phyloP scores from a whole-genome alignment of 2,329 filamentous ascomycete genomes.

The Aspergillus versicolor region DNA sequence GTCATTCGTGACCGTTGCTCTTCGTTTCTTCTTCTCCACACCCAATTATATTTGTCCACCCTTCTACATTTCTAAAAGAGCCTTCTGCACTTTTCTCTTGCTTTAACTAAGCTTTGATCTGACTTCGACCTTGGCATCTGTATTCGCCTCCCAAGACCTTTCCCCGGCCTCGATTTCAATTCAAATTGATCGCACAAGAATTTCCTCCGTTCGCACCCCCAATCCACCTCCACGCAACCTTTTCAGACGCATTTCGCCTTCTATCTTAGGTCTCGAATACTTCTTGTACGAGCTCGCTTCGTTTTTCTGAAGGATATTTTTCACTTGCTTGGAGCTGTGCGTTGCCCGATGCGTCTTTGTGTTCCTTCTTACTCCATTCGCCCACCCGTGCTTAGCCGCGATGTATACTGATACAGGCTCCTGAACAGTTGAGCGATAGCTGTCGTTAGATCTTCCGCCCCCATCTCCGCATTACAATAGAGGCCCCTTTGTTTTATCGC shows the following conservation, averaged over 20 bases:
- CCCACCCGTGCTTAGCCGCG: slow-evolving; percentile 2
- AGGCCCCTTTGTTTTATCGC: slow-evolving; percentile 14
- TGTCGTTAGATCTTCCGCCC: slow-evolving; percentile 18
- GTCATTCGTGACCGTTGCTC: slow-evolving; percentile 12
- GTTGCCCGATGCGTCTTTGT: slow-evolving; percentile 1
- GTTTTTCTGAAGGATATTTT: slow-evolving; percentile 9
- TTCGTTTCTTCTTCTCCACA: slow-evolving; percentile 13
- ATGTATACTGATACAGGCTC: slow-evolving; percentile 18
- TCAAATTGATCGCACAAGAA: slow-evolving; percentile 29
- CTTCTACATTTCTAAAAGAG: slow-evolving; percentile 6
- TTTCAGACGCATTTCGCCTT: slow-evolving; percentile 21
- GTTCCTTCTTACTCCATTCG: neutral
- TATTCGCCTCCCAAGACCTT: slow-evolving; percentile 14
- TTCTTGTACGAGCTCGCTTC: neutral
- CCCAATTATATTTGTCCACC: slow-evolving; percentile 4
- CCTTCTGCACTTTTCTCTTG: neutral
- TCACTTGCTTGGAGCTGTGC: slow-evolving; percentile 10
- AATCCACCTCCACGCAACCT: slow-evolving; percentile 10
- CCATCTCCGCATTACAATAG: slow-evolving; percentile 17
- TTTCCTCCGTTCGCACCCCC: slow-evolving; percentile 18
- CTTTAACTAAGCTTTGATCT: slow-evolving; percentile 8
- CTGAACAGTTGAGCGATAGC: slow-evolving; percentile 23
- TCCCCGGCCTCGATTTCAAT: slow-evolving; percentile 20
- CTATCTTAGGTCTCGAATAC: slow-evolving; percentile 16
- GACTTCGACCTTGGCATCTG: slow-evolving; percentile 13